Evolutionary conservation across 306 rosid genomes (phyloP), one percentile per base, ranked within the genome.

Genomic region (Lablab purpureus): DNA sequence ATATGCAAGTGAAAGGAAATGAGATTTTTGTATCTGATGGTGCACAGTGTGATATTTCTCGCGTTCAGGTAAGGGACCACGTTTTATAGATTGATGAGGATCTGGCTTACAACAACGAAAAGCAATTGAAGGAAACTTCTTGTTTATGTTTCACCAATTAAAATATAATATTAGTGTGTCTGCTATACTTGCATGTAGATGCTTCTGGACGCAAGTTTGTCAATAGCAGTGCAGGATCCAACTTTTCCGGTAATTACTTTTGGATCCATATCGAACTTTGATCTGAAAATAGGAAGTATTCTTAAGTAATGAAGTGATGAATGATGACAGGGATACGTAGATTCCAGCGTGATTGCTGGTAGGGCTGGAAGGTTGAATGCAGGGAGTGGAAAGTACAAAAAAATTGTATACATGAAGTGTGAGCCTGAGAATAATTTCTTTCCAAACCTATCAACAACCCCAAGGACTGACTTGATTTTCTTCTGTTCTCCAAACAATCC

Each of bases 11-110:
- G 51, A 65, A 19, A 2, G 50, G 37, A 65, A 65, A 65, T 37
- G 71, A 65, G 30, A 37, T 65, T 65, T 65, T 65, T 65, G 50
- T 65, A 37, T 65, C 50, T 65, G 71, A 65, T 65, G 71, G 71
- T 1, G 71, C 71, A 19, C 30, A 65, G 50, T 37, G 71, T 37
- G 71, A 65, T 19, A 65, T 65, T 37, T 65, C 71, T n/a, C 51
- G 51, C 10, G 18, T 65, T 65, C 71, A 65, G 51, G 51, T 37
- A 10, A 65, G 49, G 49, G 49, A 8, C 4, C 12, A 36, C 18
- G 1, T 7, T 65, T 36, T 3, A 36, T 0, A 34, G 17, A 65
- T 2, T 9, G 46, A 30, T n/a, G 46, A 30, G 6, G 46, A 4
- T 45, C 25, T 32, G 23, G 14, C 46, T 15, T 28, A 11, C 21